Percentiles rank a stretch among this genome's conserved stretches.
phyloP scores from a whole-genome alignment of 768 basidiomycete genomes.

The Suillus decipiens region DNA sequence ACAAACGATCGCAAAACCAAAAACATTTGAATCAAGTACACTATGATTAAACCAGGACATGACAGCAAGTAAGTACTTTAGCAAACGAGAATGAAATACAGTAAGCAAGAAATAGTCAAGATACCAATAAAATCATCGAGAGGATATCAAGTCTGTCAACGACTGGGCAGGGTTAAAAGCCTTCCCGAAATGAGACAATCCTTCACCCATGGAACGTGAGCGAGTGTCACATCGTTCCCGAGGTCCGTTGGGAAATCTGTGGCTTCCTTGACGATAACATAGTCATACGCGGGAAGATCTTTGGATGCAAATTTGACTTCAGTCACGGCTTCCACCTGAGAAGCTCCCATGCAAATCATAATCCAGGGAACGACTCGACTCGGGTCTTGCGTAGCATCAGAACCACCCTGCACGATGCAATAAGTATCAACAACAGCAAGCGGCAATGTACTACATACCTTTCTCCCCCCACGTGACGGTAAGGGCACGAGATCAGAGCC shows the following conservation, averaged over 20 bases:
- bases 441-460: slow-evolving; percentile 14
- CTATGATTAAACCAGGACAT: slow-evolving; percentile 14
- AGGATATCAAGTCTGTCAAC: neutral
- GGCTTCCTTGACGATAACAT: slow-evolving; percentile 60
- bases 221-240: slow-evolving; percentile 36
- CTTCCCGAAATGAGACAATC: slow-evolving; percentile 71
- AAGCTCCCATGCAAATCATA: slow-evolving; percentile 77
- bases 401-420: slow-evolving; percentile 19
- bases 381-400: slow-evolving; percentile 35
- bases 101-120: slow-evolving; percentile 10
- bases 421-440: slow-evolving; percentile 4
- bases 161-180: slow-evolving; percentile 35
- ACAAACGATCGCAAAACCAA: neutral
- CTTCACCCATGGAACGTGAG: slow-evolving; percentile 74
- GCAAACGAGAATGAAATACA: slow-evolving; percentile 6
- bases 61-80: slow-evolving; percentile 11
- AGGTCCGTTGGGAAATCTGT: slow-evolving; percentile 32
- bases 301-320: slow-evolving; percentile 43
- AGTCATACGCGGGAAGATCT: slow-evolving; percentile 50
- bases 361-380: slow-evolving; percentile 60
- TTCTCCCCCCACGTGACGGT: slow-evolving; percentile 28
- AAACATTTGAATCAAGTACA: slow-evolving; percentile 8
- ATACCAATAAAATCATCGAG: neutral
- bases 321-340: slow-evolving; percentile 62
- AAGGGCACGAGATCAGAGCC: slow-evolving; percentile 56